Percentiles rank a stretch among this genome's conserved stretches.
phyloP scores from a whole-genome alignment of 805 yeast genomes.

The Monosporozyma solicola region DNA sequence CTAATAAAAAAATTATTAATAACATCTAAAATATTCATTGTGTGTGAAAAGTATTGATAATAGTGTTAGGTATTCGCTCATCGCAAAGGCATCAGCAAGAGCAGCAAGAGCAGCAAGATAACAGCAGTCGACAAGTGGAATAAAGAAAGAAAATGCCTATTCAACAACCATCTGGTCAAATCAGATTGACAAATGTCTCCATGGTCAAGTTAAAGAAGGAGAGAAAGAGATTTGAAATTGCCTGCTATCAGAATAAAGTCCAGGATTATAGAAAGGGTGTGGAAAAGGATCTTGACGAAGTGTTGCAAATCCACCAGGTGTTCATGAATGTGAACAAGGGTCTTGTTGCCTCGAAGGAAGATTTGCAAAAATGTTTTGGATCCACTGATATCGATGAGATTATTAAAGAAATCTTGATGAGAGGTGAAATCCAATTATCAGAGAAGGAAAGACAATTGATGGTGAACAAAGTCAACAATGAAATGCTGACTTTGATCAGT shows the following conservation, averaged over 20 bases:
- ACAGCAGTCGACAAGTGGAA: background rate
- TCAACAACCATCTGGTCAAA: conserved; percentile 83
- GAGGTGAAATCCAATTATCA: conserved; percentile 91
- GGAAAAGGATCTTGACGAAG: conserved; percentile 93
- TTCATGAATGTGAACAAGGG: conserved; percentile 92
- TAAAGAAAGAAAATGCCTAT: conserved; percentile 38
- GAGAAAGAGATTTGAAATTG: conserved; percentile 85
- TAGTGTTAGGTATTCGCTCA: background rate
- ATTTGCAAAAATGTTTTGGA: conserved; percentile 63
- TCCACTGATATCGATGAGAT: conserved; percentile 67
- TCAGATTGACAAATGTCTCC: conserved; percentile 88
- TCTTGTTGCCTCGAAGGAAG: conserved; percentile 82
- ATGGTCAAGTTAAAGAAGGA: conserved; percentile 86
- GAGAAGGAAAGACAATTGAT: conserved; percentile 85
- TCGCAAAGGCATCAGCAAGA: background rate
- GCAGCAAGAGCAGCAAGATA: background rate
- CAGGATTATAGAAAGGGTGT: conserved; percentile 70
- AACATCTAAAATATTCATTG: background rate
- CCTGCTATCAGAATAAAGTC: conserved; percentile 94
- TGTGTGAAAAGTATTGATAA: background rate
- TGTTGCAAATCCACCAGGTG: conserved; percentile 90
- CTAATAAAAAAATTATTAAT: background rate
- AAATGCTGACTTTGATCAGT: conserved; percentile 72
- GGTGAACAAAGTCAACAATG: conserved; percentile 64
- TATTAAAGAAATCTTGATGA: conserved; percentile 70